phyloP scores from a whole-genome alignment of 192 early-diverging fungal genomes.

The Coemansia sp. region DNA sequence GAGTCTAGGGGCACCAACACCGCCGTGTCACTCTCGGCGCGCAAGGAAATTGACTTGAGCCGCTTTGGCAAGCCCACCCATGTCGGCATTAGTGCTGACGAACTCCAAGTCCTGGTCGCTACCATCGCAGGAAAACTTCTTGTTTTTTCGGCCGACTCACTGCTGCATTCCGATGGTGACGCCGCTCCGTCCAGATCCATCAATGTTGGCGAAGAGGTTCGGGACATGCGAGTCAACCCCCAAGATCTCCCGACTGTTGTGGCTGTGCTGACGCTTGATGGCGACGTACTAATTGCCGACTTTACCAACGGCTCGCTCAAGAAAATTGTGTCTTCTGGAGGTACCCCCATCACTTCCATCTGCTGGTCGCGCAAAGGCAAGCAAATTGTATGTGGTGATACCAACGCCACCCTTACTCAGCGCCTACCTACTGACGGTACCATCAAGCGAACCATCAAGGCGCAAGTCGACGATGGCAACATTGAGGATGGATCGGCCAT shows the following conservation, averaged over 20 bases:
- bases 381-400: constrained; percentile 76
- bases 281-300: constrained; percentile 48
- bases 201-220: constrained; percentile 48
- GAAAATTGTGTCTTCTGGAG: constrained; percentile 29
- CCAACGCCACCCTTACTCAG: constrained; percentile 61
- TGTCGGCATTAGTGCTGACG: constrained; percentile 25
- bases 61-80: constrained; percentile 45
- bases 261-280: constrained; percentile 56
- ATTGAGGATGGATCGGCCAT: constrained; percentile 52
- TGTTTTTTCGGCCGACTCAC: constrained; percentile 21
- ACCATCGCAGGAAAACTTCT: constrained; percentile 16
- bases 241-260: constrained; percentile 45
- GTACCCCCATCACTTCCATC: constrained; percentile 52
- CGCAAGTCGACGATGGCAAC: constrained; percentile 43
- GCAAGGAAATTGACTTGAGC: constrained; percentile 34
- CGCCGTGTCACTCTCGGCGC: constrained; percentile 20
- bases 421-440: constrained; percentile 61
- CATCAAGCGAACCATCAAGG: constrained; percentile 55
- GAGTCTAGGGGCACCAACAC: constrained; percentile 39
- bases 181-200: constrained; percentile 42
- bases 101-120: constrained; percentile 29
- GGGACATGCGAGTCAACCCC: constrained; percentile 67
- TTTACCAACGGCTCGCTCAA: constrained; percentile 20
- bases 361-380: constrained; percentile 92
- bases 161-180: constrained; percentile 24